These are phyloP conservation scores for Cryptosporidium sp. DNA, from an alignment of 169 alveolate genomes.

Conservation along the genomic window DNA sequence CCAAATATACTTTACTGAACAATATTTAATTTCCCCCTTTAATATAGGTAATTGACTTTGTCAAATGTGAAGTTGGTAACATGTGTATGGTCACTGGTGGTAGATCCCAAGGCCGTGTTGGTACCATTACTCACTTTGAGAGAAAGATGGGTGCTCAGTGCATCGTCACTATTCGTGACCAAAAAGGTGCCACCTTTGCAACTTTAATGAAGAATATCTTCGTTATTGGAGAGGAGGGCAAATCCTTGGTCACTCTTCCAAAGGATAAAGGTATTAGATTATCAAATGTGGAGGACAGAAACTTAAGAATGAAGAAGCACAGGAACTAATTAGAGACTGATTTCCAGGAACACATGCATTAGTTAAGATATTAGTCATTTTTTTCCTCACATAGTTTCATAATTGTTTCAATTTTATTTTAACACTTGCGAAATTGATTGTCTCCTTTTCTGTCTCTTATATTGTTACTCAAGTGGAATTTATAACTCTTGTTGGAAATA, in stretches of 20 bases:
- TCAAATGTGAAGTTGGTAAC: conserved; percentile 95
- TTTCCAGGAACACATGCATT: conserved; percentile 1
- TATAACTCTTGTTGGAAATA: neutral
- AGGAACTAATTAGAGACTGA: conserved; percentile 41
- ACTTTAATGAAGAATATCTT: conserved; percentile 96
- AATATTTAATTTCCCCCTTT: neutral
- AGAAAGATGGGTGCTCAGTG: conserved; percentile 94
- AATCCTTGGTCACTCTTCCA: conserved; percentile 94
- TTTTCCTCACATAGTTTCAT: conserved; percentile 22
- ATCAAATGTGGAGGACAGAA: conserved; percentile 91
- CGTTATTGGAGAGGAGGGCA: conserved; percentile 95
- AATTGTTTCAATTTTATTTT: conserved; percentile 22
- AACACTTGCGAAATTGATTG: conserved; percentile 16
- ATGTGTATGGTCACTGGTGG: conserved; percentile 97
- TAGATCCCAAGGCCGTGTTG: conserved; percentile 99
- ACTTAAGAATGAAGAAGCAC: conserved; percentile 83
- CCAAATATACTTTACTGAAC: neutral
- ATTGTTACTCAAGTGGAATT: neutral
- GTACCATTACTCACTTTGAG: conserved; percentile 94
- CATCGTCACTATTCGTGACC: conserved; percentile 84
- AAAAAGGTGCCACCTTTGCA: conserved; percentile 93
- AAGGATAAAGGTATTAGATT: conserved; percentile 93
- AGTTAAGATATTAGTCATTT: neutral
- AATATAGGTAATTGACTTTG: conserved; percentile 86
- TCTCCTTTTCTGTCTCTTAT: conserved; percentile 14